These are phyloP conservation scores for Hevea brasiliensis DNA, from an alignment of 345 rosid species.

Conservation along the genomic window DNA sequence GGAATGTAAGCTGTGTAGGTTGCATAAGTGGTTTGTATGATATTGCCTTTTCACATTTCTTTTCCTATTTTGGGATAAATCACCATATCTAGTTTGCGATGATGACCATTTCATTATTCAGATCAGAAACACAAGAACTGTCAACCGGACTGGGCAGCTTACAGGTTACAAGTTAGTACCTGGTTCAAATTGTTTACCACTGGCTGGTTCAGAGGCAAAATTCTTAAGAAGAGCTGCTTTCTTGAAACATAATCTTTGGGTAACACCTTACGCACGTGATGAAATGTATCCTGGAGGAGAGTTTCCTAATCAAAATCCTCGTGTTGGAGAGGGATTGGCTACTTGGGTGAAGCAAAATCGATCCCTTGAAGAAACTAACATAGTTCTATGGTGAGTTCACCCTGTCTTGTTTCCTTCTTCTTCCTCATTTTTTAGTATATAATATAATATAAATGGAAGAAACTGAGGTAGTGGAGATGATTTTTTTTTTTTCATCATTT, in stretches of 20 bases:
- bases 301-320: conserved; percentile 94
- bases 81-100: neutral
- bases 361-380: conserved; percentile 70
- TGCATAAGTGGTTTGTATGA: neutral
- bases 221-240: conserved; percentile 89
- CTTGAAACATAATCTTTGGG: conserved; percentile 89
- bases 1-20: neutral
- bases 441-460: too few species aligned
- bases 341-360: conserved; percentile 89
- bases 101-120: conserved; percentile 18
- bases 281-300: conserved; percentile 94
- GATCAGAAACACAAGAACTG: conserved; percentile 90
- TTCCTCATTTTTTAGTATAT: neutral
- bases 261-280: conserved; percentile 61
- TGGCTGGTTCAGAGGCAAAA: conserved; percentile 83
- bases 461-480: too few species aligned
- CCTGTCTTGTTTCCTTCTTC: neutral
- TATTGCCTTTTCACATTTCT: neutral
- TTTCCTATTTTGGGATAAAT: neutral
- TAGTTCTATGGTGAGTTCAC: conserved; percentile 72
- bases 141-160: conserved; percentile 84
- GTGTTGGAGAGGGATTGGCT: conserved; percentile 76
- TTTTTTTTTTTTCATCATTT: neutral
- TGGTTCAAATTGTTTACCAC: conserved; percentile 83
- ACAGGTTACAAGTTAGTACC: conserved; percentile 87